Evolutionary conservation across 2,329 filamentous ascomycete genomes (phyloP).

Genomic region (Verticillium isaacii): DNA sequence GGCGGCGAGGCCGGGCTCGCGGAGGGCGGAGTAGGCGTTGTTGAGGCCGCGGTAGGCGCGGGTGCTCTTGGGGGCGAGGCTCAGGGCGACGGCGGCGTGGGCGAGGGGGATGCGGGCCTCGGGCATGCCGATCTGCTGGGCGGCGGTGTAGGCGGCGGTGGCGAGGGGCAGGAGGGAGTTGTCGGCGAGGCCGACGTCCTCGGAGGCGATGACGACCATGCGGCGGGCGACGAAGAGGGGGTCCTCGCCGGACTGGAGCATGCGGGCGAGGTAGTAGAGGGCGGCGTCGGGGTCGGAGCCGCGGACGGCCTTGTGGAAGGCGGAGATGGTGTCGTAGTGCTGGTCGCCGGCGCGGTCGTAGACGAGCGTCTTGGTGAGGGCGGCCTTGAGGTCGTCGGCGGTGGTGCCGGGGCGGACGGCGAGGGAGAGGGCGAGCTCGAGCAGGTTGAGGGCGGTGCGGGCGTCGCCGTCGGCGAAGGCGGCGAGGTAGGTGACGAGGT

Average conservation of each 20-base stretch:
- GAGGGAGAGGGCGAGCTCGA: conserved; percentile 82
- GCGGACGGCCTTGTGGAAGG: conserved; percentile 92
- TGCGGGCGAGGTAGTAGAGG: conserved; percentile 90
- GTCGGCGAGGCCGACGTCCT: conserved; percentile 90
- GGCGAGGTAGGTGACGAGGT: conserved; percentile 76
- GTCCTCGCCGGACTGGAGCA: conserved; percentile 94
- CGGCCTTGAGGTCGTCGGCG: conserved; percentile 70
- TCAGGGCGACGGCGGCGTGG: conserved; percentile 78
- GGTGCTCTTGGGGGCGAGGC: conserved; percentile 80
- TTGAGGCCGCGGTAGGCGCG: conserved; percentile 77
- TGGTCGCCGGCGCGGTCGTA: conserved; percentile 95
- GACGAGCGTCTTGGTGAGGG: conserved; percentile 85
- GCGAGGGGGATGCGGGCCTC: conserved; percentile 90
- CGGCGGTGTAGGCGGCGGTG: conserved; percentile 79
- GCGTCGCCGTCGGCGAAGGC: conserved; percentile 90
- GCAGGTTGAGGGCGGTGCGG: conserved; percentile 83
- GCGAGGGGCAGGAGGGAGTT: conserved; percentile 78
- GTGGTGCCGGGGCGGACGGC: conserved; percentile 61
- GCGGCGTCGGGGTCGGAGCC: conserved; percentile 83
- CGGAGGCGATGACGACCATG: conserved; percentile 90
- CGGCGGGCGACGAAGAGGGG: conserved; percentile 87
- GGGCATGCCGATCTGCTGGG: conserved; percentile 91
- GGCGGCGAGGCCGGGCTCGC: conserved; percentile 77
- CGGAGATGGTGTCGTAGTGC: conserved; percentile 96
- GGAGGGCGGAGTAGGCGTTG: conserved; percentile 72